These are phyloP conservation scores for Evernia prunastri DNA, from an alignment of 495 filamentous ascomycete species.

Conservation along the genomic window DNA sequence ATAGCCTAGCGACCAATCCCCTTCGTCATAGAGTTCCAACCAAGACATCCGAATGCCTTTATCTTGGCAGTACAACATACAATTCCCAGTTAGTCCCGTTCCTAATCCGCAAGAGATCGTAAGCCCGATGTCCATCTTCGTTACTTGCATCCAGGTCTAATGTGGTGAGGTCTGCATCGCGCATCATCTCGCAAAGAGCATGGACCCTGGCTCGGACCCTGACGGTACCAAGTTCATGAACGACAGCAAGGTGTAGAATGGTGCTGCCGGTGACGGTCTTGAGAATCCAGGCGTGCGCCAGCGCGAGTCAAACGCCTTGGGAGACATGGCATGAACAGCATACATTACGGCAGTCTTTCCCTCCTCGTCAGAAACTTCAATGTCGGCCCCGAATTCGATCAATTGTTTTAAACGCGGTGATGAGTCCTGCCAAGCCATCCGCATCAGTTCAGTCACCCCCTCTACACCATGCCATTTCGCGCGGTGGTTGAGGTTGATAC, in stretches of 20 bases:
- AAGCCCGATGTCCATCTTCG: neutral
- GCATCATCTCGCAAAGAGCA: neutral
- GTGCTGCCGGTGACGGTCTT: constrained; percentile 1
- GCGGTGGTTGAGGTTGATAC: neutral
- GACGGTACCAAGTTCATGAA: too few relatives aligned
- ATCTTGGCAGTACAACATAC: neutral
- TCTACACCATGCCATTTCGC: neutral
- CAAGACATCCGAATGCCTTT: neutral
- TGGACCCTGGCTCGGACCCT: neutral
- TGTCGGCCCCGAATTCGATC: neutral
- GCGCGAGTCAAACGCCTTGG: neutral
- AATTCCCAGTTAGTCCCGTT: neutral
- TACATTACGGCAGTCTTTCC: constrained; percentile 6
- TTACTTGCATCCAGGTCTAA: neutral
- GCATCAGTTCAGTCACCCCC: constrained; percentile 4
- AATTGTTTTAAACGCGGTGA: neutral
- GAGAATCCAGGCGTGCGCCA: neutral
- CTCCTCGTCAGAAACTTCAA: neutral
- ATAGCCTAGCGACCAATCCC: too few relatives aligned
- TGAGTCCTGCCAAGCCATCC: neutral
- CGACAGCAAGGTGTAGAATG: neutral
- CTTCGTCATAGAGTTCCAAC: too few relatives aligned
- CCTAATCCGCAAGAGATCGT: neutral
- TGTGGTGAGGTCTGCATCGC: neutral
- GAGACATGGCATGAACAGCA: rapidly evolving